Conservation (phyloP, 306 rosid species). For the Dicorynia guianensis region DNA sequence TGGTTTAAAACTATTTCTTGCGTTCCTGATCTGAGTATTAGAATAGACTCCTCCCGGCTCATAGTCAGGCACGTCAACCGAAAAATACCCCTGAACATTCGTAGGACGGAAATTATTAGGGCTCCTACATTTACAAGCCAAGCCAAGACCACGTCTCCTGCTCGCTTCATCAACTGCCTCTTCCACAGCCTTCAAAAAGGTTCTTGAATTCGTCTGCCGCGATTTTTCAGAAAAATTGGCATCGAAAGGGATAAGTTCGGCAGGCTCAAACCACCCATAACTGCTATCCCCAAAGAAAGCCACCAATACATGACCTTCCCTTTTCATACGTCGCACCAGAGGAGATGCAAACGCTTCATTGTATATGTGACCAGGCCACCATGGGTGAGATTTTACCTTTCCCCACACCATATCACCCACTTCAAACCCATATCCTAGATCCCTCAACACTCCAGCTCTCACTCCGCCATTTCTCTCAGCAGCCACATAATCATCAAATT, state of each 20-base stretch:
- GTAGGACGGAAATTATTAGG: conserved; percentile 60
- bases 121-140: conserved; percentile 81
- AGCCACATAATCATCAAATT: conserved; percentile 84
- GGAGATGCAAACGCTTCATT: conserved; percentile 77
- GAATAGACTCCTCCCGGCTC: conserved; percentile 86
- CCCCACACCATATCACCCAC: conserved; percentile 98
- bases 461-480: conserved; percentile 63
- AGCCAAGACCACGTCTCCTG: conserved; percentile 73
- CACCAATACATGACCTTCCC: conserved; percentile 86
- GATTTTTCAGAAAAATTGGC: conserved; percentile 79
- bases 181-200: conserved; percentile 81
- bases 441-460: conserved; percentile 60
- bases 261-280: conserved; percentile 97
- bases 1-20: conserved; percentile 67
- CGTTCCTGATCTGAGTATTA: conserved; percentile 61
- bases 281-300: conserved; percentile 97
- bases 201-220: conserved; percentile 65
- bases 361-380: conserved; percentile 99
- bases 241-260: conserved; percentile 81
- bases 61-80: conserved; percentile 81
- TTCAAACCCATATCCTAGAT: conserved; percentile 70
- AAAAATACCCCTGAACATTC: conserved; percentile 66
- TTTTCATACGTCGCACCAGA: conserved; percentile 71
- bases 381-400: conserved; percentile 96
- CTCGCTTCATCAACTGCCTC: conserved; percentile 92